Base-by-base conservation (phyloP, 495 filamentous ascomycete genomes). In the Penicillium tannophilum region DNA sequence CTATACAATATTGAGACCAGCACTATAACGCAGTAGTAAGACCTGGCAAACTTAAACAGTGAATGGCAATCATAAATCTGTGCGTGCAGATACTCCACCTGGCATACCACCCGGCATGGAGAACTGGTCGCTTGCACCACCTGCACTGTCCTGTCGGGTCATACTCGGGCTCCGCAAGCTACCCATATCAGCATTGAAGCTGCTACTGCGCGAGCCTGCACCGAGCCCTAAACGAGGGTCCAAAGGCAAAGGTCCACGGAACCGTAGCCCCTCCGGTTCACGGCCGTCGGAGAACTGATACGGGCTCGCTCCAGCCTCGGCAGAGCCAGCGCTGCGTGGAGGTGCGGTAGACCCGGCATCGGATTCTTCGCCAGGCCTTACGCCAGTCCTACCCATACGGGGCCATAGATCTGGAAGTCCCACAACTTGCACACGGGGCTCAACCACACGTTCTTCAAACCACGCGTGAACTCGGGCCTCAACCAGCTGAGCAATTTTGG, bases 401-500 rank as follows among this genome's bases (percentile, higher is more conserved):
- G 95, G 94, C 94, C 94, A 98, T 54, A 98, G 75, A 68, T 90
- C 94, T 7, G 94, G 94, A 26, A 98, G 76, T 8, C 90, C 91
- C 39, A 98, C 93, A 54, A 98, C 91, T 68, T 98, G 94, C 59
- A 98, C 96, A 24, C 92, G 83, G 10, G 94, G 94, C 75, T 98
- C 94, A 3, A 98, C 94, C 54, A 90, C 91, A 31, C 94, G 86
- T 67, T 98, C 94, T 69, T 98, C 94, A 63, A 98, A 97, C 94
- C 94, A 98, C 26, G 88, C 86, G 69, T 98, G 94, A 7, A 98
- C 82, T 8, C 93, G 83, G 6, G 87, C 86, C 73, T 98, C 94
- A 41, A 98, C 88, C 4, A 98, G 81, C 69, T 97, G 92, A 0
- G 95, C 95, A 50, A 98, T 95, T 71, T 98, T 98, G 11, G 94